A percentile compares a stretch with the other conserved stretches of the same genome.
Evolutionary conservation across 192 early-diverging fungal genomes (phyloP).

Genomic region (Lunasporangiospora selenospora): DNA sequence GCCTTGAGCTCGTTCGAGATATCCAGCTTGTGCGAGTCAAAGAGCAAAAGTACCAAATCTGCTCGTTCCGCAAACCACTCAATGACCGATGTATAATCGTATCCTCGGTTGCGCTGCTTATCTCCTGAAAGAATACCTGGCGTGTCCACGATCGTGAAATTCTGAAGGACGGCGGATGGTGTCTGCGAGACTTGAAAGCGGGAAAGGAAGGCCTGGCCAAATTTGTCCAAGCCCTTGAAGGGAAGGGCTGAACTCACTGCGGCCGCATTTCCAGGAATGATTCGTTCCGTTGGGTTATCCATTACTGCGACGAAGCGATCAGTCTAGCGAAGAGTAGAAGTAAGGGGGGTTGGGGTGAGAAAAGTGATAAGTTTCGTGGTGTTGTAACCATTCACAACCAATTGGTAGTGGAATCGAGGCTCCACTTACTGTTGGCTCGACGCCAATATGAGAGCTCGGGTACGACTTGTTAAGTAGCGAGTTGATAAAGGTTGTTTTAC

Average conservation of each 20-base stretch:
- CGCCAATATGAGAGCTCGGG: constrained; percentile 80
- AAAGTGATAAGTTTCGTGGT: not conserved
- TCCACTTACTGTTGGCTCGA: constrained; percentile 70
- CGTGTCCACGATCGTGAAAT: constrained; percentile 85
- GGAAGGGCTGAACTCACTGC: constrained; percentile 79
- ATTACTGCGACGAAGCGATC: constrained; percentile 86
- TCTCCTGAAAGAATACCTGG: constrained; percentile 85
- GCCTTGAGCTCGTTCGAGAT: constrained; percentile 86
- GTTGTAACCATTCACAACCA: not conserved
- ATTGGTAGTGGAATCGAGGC: constrained; percentile 3
- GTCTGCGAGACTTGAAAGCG: constrained; percentile 86
- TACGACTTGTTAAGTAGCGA: constrained; percentile 78
- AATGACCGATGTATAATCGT: constrained; percentile 79
- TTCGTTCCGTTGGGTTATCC: constrained; percentile 71
- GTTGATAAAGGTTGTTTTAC: constrained; percentile 86
- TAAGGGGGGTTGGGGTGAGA: not conserved
- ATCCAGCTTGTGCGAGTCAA: constrained; percentile 88
- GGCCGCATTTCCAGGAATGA: constrained; percentile 85
- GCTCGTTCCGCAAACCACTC: constrained; percentile 89
- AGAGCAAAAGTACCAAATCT: constrained; percentile 80
- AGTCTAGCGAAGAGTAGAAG: constrained; percentile 51
- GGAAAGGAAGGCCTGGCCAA: constrained; percentile 80
- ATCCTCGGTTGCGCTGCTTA: constrained; percentile 80
- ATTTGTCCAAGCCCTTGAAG: constrained; percentile 75
- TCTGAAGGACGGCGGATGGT: constrained; percentile 73